phyloP scores from a whole-genome alignment of 2,329 filamentous ascomycete species.

The Aspergillus ruber region DNA sequence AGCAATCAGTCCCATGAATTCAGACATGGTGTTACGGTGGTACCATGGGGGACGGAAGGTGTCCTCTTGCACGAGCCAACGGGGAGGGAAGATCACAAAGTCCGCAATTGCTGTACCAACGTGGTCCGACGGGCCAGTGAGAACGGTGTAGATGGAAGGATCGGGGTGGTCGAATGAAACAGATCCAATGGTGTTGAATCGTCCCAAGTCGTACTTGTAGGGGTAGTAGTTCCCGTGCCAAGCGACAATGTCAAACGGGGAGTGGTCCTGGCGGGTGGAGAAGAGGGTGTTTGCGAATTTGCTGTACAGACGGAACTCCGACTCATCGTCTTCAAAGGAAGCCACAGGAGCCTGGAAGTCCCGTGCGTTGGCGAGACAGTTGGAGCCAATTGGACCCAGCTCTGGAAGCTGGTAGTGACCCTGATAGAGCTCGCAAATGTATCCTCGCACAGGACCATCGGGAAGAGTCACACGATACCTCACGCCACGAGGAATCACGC shows the following conservation, averaged over 20 bases:
- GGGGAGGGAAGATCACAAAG: conserved; percentile 60
- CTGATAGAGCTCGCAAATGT: conserved; percentile 68
- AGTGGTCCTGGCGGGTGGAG: conserved; percentile 59
- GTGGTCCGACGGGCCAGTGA: conserved; percentile 53
- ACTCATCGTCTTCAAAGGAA: conserved; percentile 57
- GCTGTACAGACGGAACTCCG: conserved; percentile 51
- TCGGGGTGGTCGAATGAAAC: conserved; percentile 73
- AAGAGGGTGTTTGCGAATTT: conserved; percentile 66
- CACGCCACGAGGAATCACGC: conserved; percentile 67
- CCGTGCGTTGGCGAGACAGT: conserved; percentile 65
- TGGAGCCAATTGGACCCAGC: conserved; percentile 66
- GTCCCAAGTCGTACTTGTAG: conserved; percentile 73
- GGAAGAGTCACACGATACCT: conserved; percentile 63
- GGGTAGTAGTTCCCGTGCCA: conserved; percentile 79
- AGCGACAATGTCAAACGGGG: conserved; percentile 70
- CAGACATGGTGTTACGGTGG: conserved; percentile 59
- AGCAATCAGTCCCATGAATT: conserved; percentile 60
- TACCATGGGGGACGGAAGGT: conserved; percentile 59
- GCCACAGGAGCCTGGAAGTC: conserved; percentile 72
- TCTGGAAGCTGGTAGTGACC: conserved; percentile 67
- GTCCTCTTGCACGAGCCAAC: conserved; percentile 57
- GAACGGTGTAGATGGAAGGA: conserved; percentile 67
- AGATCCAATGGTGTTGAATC: conserved; percentile 68
- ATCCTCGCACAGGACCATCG: conserved; percentile 59
- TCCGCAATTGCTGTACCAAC: conserved; percentile 58